Percentiles rank a stretch among this genome's conserved stretches.
Conservation (phyloP, 1,284 basidiomycete genomes). For the Rhodotorula sp. region DNA sequence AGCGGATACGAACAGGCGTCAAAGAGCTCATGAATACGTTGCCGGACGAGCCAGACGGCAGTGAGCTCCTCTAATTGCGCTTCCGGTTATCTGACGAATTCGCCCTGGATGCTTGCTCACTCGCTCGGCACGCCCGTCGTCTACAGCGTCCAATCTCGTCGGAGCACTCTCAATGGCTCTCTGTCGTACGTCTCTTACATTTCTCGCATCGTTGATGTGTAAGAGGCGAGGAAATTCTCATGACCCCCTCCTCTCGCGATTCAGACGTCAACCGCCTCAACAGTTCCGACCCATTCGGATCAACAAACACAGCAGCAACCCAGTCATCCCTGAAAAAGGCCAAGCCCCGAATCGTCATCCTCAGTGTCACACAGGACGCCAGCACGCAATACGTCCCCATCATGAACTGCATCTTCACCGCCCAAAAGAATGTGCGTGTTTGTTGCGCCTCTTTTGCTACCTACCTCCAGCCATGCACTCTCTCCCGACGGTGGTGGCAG, state of each 20-base stretch:
- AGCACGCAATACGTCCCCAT: conserved; percentile 89
- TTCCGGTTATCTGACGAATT: background rate
- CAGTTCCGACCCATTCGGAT: conserved; percentile 45
- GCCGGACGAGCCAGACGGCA: conserved; percentile 51
- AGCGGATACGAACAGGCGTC: conserved; percentile 66
- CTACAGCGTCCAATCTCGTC: conserved; percentile 59
- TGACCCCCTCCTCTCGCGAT: background rate
- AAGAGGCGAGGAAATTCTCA: background rate
- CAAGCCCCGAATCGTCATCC: conserved; percentile 75
- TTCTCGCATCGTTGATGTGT: background rate
- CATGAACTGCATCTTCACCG: conserved; percentile 99
- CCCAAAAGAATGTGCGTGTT: conserved; percentile 83
- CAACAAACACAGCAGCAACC: too few species aligned
- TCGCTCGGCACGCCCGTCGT: background rate
- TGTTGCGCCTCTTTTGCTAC: background rate
- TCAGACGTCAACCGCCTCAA: conserved; percentile 78
- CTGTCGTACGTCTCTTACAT: conserved; percentile 64
- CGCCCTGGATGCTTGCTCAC: background rate
- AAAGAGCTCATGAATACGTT: conserved; percentile 60
- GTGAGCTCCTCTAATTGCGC: background rate
- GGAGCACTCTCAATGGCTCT: conserved; percentile 83
- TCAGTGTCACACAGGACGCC: conserved; percentile 87
- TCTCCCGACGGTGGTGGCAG: too few species aligned
- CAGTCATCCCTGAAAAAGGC: conserved; percentile 18
- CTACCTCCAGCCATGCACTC: background rate